Conservation (phyloP, 208 protist species). For the Acanthamoeba healyi region DNA sequence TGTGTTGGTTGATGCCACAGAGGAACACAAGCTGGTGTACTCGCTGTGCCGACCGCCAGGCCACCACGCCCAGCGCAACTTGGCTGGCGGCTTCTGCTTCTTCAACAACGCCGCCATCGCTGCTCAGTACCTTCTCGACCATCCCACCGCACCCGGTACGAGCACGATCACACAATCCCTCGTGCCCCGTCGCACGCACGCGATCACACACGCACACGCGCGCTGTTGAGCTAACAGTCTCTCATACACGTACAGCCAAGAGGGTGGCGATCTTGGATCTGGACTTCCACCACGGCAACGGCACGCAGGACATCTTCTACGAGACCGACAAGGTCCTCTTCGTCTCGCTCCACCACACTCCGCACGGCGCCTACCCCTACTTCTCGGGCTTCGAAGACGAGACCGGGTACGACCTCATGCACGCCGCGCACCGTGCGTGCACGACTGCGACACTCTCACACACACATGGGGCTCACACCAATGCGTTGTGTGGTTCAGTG, state of each 20-base stretch:
- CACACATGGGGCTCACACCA: too few relatives aligned
- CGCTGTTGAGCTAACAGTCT: background rate
- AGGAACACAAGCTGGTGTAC: constrained; percentile 56
- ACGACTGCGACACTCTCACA: too few relatives aligned
- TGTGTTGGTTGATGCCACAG: background rate
- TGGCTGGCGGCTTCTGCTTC: constrained; percentile 79
- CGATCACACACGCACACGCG: background rate
- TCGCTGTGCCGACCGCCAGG: constrained; percentile 74
- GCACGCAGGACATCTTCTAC: constrained; percentile 83
- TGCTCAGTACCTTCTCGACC: constrained; percentile 63
- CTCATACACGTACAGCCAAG: background rate
- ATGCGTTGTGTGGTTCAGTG: background rate
- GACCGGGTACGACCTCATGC: constrained; percentile 9
- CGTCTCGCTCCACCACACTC: constrained; percentile 81
- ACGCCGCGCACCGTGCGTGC: too few relatives aligned
- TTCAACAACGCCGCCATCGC: constrained; percentile 82
- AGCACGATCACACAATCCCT: background rate
- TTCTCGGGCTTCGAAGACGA: constrained; percentile 38
- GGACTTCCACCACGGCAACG: constrained; percentile 84
- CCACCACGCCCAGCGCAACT: constrained; percentile 77
- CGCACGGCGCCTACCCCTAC: constrained; percentile 76
- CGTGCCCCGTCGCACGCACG: background rate
- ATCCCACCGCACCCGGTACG: background rate
- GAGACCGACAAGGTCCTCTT: constrained; percentile 77
- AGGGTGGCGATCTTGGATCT: constrained; percentile 84